Evolutionary conservation across 192 early-diverging fungal species (phyloP).

Genomic region (Coemansia sp.): DNA sequence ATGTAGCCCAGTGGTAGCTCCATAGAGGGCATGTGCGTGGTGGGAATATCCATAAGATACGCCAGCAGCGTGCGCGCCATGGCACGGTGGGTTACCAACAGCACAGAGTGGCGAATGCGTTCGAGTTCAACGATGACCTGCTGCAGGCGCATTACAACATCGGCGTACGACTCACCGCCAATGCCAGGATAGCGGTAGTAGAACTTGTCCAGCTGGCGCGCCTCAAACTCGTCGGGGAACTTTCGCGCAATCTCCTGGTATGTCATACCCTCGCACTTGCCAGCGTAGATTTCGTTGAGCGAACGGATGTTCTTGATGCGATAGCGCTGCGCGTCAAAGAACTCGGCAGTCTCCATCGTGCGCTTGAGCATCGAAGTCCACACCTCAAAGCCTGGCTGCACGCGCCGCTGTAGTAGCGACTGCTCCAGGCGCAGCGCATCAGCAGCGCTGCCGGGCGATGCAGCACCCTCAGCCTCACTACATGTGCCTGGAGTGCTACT

Average conservation of each 20-base stretch:
- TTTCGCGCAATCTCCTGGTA: constrained; percentile 74
- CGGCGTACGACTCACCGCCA: constrained; percentile 90
- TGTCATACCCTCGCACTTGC: constrained; percentile 75
- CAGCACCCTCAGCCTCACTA: constrained; percentile 40
- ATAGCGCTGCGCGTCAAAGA: constrained; percentile 76
- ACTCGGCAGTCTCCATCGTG: constrained; percentile 80
- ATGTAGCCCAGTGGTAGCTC: constrained; percentile 78
- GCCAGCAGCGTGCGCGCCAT: constrained; percentile 86
- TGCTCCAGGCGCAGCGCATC: constrained; percentile 8
- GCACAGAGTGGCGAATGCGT: constrained; percentile 79
- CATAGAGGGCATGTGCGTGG: constrained; percentile 77
- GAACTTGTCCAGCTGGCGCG: constrained; percentile 83
- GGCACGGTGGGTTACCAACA: constrained; percentile 93
- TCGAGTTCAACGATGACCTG: constrained; percentile 96
- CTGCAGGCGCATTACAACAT: constrained; percentile 91
- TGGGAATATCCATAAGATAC: constrained; percentile 84
- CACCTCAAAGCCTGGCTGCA: constrained; percentile 43
- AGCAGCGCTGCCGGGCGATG: not conserved
- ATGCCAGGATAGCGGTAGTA: constrained; percentile 94
- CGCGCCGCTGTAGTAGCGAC: constrained; percentile 7
- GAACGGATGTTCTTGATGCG: constrained; percentile 77
- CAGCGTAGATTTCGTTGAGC: constrained; percentile 94
- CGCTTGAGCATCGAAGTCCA: constrained; percentile 90
- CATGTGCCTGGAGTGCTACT: constrained; percentile 11
- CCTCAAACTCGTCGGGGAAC: constrained; percentile 80